Conservation (phyloP, 148 eudicot genomes). For the Vaccinium corymbosum region DNA sequence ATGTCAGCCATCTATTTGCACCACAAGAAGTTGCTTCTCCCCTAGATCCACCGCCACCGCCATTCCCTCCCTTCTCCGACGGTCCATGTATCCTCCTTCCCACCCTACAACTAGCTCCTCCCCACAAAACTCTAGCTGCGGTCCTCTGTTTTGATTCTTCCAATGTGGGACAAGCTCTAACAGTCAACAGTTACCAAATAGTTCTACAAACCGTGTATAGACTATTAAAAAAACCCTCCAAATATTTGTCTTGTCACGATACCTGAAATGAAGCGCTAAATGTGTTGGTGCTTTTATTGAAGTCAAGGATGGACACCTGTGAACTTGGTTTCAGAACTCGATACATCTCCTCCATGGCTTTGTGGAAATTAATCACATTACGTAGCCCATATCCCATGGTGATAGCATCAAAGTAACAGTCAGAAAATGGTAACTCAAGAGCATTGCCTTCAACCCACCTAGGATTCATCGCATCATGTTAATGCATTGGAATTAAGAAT, state of each 20-base stretch:
- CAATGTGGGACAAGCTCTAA: no score
- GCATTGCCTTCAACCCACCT: slow-evolving; percentile 97
- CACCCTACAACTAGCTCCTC: no score
- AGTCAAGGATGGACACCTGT: slow-evolving; percentile 72
- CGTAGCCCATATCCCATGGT: slow-evolving; percentile 92
- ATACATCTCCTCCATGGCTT: slow-evolving; percentile 63
- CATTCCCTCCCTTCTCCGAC: no score
- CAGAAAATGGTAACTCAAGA: slow-evolving; percentile 64
- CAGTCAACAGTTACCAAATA: slow-evolving; percentile 3
- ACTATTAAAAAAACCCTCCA: background rate
- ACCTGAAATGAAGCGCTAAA: slow-evolving; percentile 58
- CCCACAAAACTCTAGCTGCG: no score
- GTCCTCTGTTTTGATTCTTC: no score
- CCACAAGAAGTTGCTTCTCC: no score
- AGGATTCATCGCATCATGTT: slow-evolving; percentile 8
- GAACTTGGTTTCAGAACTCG: slow-evolving; percentile 85
- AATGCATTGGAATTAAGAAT: background rate
- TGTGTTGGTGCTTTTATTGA: slow-evolving; percentile 59
- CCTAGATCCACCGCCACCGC: no score
- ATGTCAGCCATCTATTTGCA: no score
- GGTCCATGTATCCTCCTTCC: no score
- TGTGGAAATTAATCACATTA: slow-evolving; percentile 60
- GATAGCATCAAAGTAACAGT: slow-evolving; percentile 67
- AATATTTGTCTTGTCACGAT: slow-evolving; percentile 7
- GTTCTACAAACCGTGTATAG: background rate